A percentile compares a stretch with the other conserved stretches of the same genome.
These are phyloP conservation scores for Yarrowia deformans DNA, from an alignment of 805 yeast genomes.

Conservation along the genomic window DNA sequence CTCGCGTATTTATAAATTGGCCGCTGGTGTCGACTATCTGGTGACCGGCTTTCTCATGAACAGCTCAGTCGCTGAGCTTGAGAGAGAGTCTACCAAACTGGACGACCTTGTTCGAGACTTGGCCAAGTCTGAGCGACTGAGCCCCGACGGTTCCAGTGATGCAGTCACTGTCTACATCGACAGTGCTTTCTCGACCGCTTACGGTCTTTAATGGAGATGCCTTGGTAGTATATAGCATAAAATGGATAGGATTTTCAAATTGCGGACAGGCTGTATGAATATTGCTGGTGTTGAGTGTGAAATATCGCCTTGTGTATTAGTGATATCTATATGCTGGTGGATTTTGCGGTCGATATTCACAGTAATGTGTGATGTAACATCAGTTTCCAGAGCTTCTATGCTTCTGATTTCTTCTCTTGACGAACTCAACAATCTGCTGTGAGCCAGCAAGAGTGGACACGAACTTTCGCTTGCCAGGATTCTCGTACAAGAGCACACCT, in stretches of 20 bases:
- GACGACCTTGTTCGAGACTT: constrained; percentile 8
- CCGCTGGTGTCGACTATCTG: constrained; percentile 32
- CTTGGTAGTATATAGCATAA: background rate
- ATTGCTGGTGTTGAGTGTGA: no score
- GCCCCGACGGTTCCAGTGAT: constrained; percentile 31
- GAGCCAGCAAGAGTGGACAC: constrained; percentile 90
- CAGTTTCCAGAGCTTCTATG: background rate
- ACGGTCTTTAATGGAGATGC: constrained; percentile 3
- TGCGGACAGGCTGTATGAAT: no score
- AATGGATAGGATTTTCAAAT: background rate
- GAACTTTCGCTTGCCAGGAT: constrained; percentile 69
- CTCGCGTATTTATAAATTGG: constrained; percentile 15
- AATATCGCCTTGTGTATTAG: background rate
- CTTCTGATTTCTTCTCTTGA: constrained; percentile 53
- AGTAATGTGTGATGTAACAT: background rate
- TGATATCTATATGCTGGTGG: constrained; percentile 11
- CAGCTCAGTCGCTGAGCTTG: constrained; percentile 23
- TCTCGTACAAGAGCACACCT: constrained; percentile 91
- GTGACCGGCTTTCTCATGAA: constrained; percentile 37
- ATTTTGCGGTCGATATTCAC: background rate
- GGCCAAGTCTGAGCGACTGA: constrained; percentile 17
- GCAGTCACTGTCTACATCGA: constrained; percentile 34
- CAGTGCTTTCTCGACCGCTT: constrained; percentile 1
- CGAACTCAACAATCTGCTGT: constrained; percentile 88
- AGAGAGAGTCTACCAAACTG: constrained; percentile 5